phyloP scores from a whole-genome alignment of 2,329 filamentous ascomycete species.

The Lomentospora prolificans region DNA sequence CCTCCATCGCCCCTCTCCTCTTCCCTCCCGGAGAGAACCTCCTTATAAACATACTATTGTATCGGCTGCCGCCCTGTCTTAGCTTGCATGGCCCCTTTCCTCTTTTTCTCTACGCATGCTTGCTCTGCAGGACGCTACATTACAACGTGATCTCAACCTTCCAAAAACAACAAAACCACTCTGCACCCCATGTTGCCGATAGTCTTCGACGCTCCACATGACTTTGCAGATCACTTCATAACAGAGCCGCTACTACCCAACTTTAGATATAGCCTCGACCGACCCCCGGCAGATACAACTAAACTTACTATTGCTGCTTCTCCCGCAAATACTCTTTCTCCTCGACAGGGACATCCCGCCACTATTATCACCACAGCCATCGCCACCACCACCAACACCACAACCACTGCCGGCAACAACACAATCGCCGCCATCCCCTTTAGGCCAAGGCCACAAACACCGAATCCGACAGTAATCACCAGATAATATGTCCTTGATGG shows the following conservation, averaged over 20 bases:
- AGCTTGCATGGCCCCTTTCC: not conserved
- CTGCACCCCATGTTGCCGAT: conserved; percentile 2
- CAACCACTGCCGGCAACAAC: too few species aligned
- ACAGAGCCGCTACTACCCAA: not conserved
- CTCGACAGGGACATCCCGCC: not conserved
- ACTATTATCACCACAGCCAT: not conserved
- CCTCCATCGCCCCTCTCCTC: not conserved
- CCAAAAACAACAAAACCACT: not conserved
- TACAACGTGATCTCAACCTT: not conserved
- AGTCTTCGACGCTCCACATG: not conserved
- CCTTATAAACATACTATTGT: not conserved
- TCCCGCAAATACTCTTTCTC: not conserved
- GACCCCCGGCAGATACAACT: not conserved
- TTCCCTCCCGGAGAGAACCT: not conserved
- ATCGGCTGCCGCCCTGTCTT: not conserved
- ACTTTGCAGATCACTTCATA: not conserved
- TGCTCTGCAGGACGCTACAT: not conserved
- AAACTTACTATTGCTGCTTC: not conserved
- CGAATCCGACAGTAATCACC: not conserved
- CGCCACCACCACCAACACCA: not conserved
- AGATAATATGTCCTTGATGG: not conserved
- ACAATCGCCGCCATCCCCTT: not conserved
- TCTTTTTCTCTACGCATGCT: not conserved
- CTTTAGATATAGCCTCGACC: not conserved
- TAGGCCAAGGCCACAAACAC: not conserved